phyloP scores from a whole-genome alignment of 306 rosid species.

The Psophocarpus tetragonolobus region DNA sequence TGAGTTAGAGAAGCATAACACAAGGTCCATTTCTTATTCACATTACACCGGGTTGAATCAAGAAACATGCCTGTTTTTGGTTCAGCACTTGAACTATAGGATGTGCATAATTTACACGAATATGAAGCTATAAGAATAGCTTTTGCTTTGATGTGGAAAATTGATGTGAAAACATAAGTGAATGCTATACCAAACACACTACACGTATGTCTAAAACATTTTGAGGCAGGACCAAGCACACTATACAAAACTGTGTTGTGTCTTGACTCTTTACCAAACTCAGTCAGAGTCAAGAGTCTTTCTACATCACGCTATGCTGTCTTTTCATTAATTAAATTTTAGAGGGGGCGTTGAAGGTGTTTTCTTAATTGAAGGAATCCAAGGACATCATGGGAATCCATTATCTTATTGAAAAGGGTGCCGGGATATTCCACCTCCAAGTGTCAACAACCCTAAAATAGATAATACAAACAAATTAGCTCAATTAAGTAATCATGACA shows the following conservation, averaged over 20 bases:
- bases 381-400: constrained; percentile 8
- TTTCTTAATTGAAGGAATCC: constrained; percentile 13
- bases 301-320: neutral
- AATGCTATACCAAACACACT: too few species aligned
- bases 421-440: constrained; percentile 20
- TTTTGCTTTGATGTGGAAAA: too few species aligned
- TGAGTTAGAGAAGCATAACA: neutral
- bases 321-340: neutral
- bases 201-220: neutral
- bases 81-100: too few species aligned
- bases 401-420: constrained; percentile 14
- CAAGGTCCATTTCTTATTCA: neutral
- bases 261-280: neutral
- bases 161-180: too few species aligned
- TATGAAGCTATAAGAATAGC: too few species aligned
- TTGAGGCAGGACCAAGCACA: neutral
- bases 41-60: neutral
- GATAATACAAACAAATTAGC: constrained; percentile 23
- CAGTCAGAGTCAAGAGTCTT: neutral
- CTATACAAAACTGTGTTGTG: neutral
- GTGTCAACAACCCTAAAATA: constrained; percentile 16
- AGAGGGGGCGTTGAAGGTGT: neutral
- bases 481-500: constrained; percentile 14
- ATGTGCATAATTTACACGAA: too few species aligned
- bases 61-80: neutral